Base-by-base conservation (phyloP, 2,329 filamentous ascomycete genomes). In the Dissoconium aciculare region DNA sequence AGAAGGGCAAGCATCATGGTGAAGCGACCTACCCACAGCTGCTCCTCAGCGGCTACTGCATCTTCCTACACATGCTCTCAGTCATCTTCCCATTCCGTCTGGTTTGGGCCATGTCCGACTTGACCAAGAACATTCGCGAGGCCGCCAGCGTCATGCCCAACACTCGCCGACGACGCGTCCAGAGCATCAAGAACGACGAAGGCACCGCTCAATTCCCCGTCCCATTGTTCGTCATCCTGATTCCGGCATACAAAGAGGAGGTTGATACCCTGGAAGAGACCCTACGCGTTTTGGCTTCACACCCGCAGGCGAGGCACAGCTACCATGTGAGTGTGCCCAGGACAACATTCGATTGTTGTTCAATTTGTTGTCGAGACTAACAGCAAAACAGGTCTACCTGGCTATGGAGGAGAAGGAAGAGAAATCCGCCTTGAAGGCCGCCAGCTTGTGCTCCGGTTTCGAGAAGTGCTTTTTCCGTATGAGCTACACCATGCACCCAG, bases 311-410 rank as follows among this genome's bases (percentile, higher is more conserved):
- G 15, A 60, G 62, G 32, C 60, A 58, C 42, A 69, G 65, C 29
- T 82, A 81, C 50, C 76, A 81, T 62, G 76, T 80, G 55, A 63
- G 74, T 69, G n/a, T n/a, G n/a, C n/a, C n/a, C n/a, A n/a, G n/a
- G n/a, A n/a, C 5, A 15, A 23, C 12, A 10, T 15, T 9, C 12
- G 12, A 4, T 15, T 3, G 5, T 28, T 15, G 14, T 19, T 11
- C 10, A n/a, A 11, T n/a, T 12, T 10, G n/a, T 28, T 36, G 17
- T 30, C 31, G 26, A 11, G 14, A 28, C 26, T 6, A 17, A 6
- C 4, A n/a, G n/a, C 9, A 21, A 4, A 16, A 37, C 32, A 81
- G 76, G 59, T 82, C 31, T 80, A 74, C 46, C 62, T 82, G 16
- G 77, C 70, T 13, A 81, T 81, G 76, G 77, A 81, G 48, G 59